A percentile compares a stretch with the other conserved stretches of the same genome.
Conservation (phyloP, 495 filamentous ascomycete species). For the Cladorrhinum samala region DNA sequence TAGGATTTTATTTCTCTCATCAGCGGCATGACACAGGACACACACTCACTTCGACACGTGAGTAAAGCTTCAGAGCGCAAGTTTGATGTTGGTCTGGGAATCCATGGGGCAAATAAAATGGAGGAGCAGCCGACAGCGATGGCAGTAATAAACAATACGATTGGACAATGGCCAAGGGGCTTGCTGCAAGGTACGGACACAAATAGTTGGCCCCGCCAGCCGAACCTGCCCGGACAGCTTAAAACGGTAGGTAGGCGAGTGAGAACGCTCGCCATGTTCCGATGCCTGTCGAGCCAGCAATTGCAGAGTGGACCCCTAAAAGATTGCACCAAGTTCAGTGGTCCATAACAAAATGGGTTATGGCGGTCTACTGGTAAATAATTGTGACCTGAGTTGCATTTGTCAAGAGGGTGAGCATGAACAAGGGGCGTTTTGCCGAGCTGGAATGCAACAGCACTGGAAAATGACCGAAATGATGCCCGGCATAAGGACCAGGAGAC, state of each 20-base stretch:
- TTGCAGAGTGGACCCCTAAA: neutral
- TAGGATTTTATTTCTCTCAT: no score
- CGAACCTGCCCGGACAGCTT: neutral
- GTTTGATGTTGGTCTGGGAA: neutral
- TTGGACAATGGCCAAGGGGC: neutral
- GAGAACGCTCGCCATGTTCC: neutral
- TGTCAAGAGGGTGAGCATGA: slow-evolving; percentile 2
- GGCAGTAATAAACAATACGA: neutral
- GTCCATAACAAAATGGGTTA: no score
- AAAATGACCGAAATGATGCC: slow-evolving; percentile 12
- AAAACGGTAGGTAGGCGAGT: neutral
- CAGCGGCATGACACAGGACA: no score
- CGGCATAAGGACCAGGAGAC: neutral
- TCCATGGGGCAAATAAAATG: no score
- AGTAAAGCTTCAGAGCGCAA: no score
- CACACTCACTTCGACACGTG: no score
- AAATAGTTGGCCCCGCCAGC: no score
- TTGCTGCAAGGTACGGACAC: neutral
- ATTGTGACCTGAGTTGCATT: neutral
- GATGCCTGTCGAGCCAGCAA: neutral
- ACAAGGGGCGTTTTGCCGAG: slow-evolving; percentile 10
- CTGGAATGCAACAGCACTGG: slow-evolving; percentile 11
- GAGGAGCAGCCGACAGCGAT: no score
- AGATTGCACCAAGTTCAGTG: neutral
- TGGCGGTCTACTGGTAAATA: neutral